Base-by-base conservation (phyloP, 2,329 filamentous ascomycete species). In the Talaromyces pinophilus region DNA sequence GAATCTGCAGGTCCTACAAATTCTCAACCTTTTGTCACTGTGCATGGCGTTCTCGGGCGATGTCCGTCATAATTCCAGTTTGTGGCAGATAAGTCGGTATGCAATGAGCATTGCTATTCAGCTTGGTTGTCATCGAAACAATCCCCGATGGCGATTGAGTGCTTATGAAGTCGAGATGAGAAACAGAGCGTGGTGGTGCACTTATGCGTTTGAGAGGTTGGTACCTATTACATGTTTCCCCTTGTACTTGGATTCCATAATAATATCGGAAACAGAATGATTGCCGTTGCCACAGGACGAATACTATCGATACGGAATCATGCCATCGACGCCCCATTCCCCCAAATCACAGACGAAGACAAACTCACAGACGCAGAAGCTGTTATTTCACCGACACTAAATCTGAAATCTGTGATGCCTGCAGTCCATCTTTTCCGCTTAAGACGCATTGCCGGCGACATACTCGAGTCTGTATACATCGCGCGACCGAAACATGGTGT, bases 381-480 rank as follows among this genome's bases (percentile, higher is more conserved):
- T 2, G 54, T 40, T 6, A 57, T 57, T 11, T 57, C 54, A 2
- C 54, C 54, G 22, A 57, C 54, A 8, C 5, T 57, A 10, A 57
- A 57, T 17, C 17, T 57, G 1, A 57, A 57, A 57, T 35, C 54
- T 6, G 54, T 57, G 10, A 57, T 57, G 54, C 54, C 54, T 38
- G 54, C 54, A 28, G 54, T 57, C 11, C 54, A 57, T 22, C 54
- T 57, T 28, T 57, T 57, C 17, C 54, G 54, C 54, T 57, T 57
- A 38, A 38, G 54, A 30, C 54, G 54, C 19, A 57, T 57, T 38
- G 19, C 30, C 3, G 54, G 54, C 35, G 54, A 57, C 30, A 57
- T 57, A 19, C 54, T 57, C 54, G 54, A 57, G 54, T 57, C 54
- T 38, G 54, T 57, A 13, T 57, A 57, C 54, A 57, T 57, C 19